phyloP scores from a whole-genome alignment of 139 green algal genomes.

The Tetraselmis chui region DNA sequence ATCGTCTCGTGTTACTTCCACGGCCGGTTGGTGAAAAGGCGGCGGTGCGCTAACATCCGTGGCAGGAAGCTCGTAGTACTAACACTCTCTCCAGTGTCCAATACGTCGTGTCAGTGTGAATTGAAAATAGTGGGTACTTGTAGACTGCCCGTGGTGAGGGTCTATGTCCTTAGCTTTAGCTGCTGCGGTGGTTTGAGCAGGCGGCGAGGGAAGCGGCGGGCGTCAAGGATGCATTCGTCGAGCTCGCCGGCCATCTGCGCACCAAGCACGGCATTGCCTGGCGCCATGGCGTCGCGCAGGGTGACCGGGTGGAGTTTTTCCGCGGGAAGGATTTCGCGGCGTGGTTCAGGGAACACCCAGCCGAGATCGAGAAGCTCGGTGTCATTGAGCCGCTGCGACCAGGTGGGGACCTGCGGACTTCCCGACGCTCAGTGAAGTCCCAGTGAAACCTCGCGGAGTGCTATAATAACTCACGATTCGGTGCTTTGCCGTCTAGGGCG shows the following conservation, averaged over 20 bases:
- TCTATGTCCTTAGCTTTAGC: too few species aligned
- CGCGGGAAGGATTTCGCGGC: slow-evolving; percentile 39
- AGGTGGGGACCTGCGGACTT: too few species aligned
- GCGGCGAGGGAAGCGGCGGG: too few species aligned
- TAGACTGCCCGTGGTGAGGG: too few species aligned
- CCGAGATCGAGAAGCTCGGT: slow-evolving; percentile 2
- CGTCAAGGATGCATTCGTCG: not conserved
- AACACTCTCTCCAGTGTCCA: too few species aligned
- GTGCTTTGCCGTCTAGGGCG: not conserved
- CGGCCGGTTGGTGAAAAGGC: too few species aligned
- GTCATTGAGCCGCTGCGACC: not conserved
- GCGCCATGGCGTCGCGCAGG: not conserved
- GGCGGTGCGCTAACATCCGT: too few species aligned
- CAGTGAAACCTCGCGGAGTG: not conserved
- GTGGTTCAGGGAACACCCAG: slow-evolving; percentile 25
- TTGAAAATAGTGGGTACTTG: too few species aligned
- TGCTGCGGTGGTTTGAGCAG: too few species aligned
- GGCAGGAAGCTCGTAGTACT: too few species aligned
- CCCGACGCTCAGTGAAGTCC: slow-evolving; percentile 9
- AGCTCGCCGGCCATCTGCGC: not conserved
- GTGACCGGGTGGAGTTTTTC: slow-evolving; percentile 42
- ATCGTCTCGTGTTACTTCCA: too few species aligned
- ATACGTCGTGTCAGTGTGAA: too few species aligned
- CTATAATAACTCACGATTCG: not conserved
- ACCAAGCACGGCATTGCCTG: not conserved